A percentile compares a stretch with the other conserved stretches of the same genome.
phyloP scores from a whole-genome alignment of 192 early-diverging fungal genomes.

The Podila verticillata region DNA sequence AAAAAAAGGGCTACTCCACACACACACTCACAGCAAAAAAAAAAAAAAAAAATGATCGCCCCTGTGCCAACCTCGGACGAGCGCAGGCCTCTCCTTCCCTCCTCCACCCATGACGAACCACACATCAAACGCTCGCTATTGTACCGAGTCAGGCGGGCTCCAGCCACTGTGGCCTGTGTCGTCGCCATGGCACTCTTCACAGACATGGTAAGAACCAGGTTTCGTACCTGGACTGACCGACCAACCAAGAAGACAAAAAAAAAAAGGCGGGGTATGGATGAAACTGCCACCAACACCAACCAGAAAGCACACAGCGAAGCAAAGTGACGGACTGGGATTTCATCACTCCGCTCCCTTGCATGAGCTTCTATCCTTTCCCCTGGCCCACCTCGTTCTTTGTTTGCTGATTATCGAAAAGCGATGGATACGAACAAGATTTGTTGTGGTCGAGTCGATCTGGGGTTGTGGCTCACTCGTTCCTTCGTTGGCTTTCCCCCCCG shows the following conservation, averaged over 20 bases:
- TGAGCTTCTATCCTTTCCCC: too few species aligned
- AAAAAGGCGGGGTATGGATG: too few species aligned
- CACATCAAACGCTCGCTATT: constrained; percentile 1
- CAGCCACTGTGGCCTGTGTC: constrained; percentile 52
- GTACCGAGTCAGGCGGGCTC: constrained; percentile 45
- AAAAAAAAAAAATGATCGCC: constrained; percentile 18
- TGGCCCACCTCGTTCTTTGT: constrained; percentile 3
- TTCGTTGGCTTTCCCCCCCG: not conserved
- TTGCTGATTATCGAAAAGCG: constrained; percentile 9
- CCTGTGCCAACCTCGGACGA: constrained; percentile 31
- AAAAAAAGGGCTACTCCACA: not conserved
- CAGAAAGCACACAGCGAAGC: too few species aligned
- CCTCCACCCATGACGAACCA: not conserved
- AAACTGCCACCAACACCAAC: too few species aligned
- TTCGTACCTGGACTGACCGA: too few species aligned
- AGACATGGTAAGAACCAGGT: constrained; percentile 30
- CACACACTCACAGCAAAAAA: not conserved
- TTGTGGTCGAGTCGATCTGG: too few species aligned
- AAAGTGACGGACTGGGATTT: too few species aligned
- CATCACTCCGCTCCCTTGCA: too few species aligned
- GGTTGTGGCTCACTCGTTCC: not conserved
- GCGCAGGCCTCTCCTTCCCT: constrained; percentile 16
- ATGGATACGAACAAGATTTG: too few species aligned
- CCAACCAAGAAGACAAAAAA: too few species aligned
- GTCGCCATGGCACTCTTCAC: constrained; percentile 73